phyloP scores from a whole-genome alignment of 2,329 filamentous ascomycete genomes.

The Fusarium albidum region DNA sequence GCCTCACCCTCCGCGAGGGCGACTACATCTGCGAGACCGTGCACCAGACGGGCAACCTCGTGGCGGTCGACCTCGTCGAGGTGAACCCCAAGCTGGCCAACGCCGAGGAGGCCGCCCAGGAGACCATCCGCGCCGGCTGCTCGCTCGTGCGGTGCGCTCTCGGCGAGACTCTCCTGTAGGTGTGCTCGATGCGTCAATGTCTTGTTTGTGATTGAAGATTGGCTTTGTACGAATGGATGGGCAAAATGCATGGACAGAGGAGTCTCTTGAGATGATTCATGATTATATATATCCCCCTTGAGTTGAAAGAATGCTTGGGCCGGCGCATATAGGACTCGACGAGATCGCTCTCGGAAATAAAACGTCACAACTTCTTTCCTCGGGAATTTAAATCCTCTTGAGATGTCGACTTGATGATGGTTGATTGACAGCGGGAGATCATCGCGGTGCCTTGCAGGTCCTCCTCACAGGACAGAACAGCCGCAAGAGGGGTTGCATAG shows the following conservation, averaged over 20 bases:
- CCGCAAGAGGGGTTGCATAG: background rate
- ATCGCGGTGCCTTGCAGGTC: background rate
- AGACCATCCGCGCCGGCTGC: slow-evolving; percentile 90
- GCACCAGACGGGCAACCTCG: slow-evolving; percentile 78
- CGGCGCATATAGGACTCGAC: slow-evolving; percentile 37
- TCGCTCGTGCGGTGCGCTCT: slow-evolving; percentile 91
- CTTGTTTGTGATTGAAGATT: background rate
- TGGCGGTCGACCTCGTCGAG: slow-evolving; percentile 84
- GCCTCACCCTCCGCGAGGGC: slow-evolving; percentile 91
- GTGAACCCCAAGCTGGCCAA: slow-evolving; percentile 78
- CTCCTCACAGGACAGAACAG: no score
- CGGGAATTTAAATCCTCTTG: slow-evolving; percentile 2
- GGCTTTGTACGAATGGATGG: slow-evolving; percentile 15
- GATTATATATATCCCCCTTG: slow-evolving; percentile 38
- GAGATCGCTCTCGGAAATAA: slow-evolving; percentile 42
- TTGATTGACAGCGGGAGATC: background rate
- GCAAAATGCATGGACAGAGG: slow-evolving; percentile 20
- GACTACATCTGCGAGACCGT: slow-evolving; percentile 95
- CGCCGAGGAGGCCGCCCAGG: slow-evolving; percentile 72
- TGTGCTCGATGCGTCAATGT: no score
- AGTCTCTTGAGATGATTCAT: slow-evolving; percentile 29
- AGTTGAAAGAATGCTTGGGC: slow-evolving; percentile 40
- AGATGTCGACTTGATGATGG: background rate
- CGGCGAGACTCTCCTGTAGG: slow-evolving; percentile 85
- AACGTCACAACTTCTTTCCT: slow-evolving; percentile 39